A percentile compares a stretch with the other conserved stretches of the same genome.
Evolutionary conservation across 495 filamentous ascomycete genomes (phyloP).

Genomic region (Penicillium coffeae): DNA sequence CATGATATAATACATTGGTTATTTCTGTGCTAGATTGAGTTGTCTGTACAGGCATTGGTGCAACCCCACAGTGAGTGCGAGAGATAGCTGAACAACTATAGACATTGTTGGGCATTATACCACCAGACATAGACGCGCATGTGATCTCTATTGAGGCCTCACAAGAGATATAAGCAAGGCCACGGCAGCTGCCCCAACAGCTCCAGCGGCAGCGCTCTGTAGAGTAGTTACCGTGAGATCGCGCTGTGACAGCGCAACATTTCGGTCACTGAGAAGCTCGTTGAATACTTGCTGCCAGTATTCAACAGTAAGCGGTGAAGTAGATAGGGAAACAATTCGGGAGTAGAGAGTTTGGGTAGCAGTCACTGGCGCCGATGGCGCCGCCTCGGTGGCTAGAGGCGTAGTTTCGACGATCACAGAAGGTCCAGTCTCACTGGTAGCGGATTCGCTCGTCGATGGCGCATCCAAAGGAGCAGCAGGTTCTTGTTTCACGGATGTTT

Average conservation of each 20-base stretch:
- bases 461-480: constrained; percentile 6
- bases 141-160: constrained; percentile 38
- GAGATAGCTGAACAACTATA: not conserved
- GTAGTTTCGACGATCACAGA: too few relatives aligned
- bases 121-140: not conserved
- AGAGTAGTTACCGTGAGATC: constrained; percentile 70
- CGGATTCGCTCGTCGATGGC: constrained; percentile 1
- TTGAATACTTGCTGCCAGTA: constrained; percentile 49
- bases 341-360: constrained; percentile 20
- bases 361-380: too few relatives aligned
- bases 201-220: constrained; percentile 70
- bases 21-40: not conserved
- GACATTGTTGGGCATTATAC: not conserved
- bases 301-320: constrained; percentile 24
- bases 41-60: not conserved
- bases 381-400: constrained; percentile 1
- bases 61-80: too few relatives aligned
- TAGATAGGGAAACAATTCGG: constrained; percentile 20
- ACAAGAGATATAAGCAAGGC: constrained; percentile 58
- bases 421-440: not conserved
- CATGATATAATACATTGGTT: too few relatives aligned
- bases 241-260: constrained; percentile 62
- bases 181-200: constrained; percentile 56
- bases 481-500: constrained; percentile 13
- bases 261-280: constrained; percentile 64